A percentile compares a stretch with the other conserved stretches of the same genome.
These are phyloP conservation scores for Mortierella sp. DNA, from an alignment of 371 early-diverging fungal genomes.

Conservation along the genomic window DNA sequence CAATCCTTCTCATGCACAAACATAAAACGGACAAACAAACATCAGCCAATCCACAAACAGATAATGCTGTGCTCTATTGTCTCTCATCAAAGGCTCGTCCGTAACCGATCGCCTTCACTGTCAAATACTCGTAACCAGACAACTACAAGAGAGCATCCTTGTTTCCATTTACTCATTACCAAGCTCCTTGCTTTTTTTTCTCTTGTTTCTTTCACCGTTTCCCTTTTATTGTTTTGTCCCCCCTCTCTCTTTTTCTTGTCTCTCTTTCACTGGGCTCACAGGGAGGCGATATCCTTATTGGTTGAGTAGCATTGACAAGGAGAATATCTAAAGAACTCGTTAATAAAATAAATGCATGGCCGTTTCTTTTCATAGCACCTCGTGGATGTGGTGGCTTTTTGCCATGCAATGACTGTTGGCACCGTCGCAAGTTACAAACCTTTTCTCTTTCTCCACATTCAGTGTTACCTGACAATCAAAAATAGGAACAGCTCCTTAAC, in stretches of 20 bases:
- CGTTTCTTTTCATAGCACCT: background rate
- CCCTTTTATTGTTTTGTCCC: background rate
- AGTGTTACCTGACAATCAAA: background rate
- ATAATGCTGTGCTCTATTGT: background rate
- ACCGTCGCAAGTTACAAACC: background rate
- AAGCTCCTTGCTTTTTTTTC: background rate
- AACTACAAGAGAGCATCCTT: background rate
- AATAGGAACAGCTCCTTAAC: background rate
- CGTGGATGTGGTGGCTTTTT: background rate
- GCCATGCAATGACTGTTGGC: background rate
- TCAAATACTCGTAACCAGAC: background rate
- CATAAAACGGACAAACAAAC: too few relatives aligned
- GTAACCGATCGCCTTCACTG: background rate
- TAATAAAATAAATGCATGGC: background rate
- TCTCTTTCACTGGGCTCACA: background rate
- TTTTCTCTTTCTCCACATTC: too few relatives aligned
- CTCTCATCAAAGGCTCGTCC: background rate
- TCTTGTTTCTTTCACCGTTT: background rate
- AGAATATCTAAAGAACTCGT: background rate
- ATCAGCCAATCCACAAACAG: too few relatives aligned
- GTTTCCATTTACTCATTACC: background rate
- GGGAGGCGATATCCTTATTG: background rate
- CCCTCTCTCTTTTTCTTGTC: background rate
- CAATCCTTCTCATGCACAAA: background rate
- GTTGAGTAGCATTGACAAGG: background rate